Evolutionary conservation across 73 alveolate genomes (phyloP).

Genomic region (Paraurostyla sp.): DNA sequence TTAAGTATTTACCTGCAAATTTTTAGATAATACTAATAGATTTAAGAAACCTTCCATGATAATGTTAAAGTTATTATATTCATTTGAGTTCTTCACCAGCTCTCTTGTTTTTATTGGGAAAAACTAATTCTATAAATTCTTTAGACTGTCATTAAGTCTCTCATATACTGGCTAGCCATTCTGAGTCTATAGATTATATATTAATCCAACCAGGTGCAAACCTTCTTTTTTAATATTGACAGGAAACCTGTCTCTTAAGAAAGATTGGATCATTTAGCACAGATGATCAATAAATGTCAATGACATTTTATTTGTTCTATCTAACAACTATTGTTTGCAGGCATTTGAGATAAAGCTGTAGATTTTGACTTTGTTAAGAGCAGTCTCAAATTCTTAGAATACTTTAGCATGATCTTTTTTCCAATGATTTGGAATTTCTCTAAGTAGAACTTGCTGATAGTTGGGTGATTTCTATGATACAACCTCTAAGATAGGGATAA

Average conservation of each 20-base stretch:
- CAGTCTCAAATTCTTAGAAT: conserved; percentile 21
- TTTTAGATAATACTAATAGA: conserved; percentile 46
- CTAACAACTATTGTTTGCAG: background rate
- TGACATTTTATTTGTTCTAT: background rate
- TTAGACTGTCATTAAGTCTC: background rate
- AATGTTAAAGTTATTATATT: conserved; percentile 50
- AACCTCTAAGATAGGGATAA: conserved; percentile 61
- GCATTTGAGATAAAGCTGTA: conserved; percentile 7
- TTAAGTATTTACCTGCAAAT: conserved; percentile 38
- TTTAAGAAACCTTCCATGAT: conserved; percentile 67
- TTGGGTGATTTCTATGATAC: background rate
- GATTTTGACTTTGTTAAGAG: conserved; percentile 27
- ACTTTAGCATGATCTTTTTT: background rate
- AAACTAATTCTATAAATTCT: conserved; percentile 31
- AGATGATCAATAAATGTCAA: conserved; percentile 38
- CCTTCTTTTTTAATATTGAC: conserved; percentile 49
- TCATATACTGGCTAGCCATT: conserved; percentile 3
- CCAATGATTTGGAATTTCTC: conserved; percentile 21
- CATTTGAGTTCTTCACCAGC: conserved; percentile 45
- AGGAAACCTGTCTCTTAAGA: conserved; percentile 24
- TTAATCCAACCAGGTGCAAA: conserved; percentile 32
- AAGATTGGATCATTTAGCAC: background rate
- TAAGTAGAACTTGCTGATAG: background rate
- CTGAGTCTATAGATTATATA: background rate
- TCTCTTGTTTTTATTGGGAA: conserved; percentile 74